Percentiles rank a stretch among this genome's conserved stretches.
These are phyloP conservation scores for Kurtzmaniella cleridarum DNA, from an alignment of 805 yeast species.

Conservation along the genomic window DNA sequence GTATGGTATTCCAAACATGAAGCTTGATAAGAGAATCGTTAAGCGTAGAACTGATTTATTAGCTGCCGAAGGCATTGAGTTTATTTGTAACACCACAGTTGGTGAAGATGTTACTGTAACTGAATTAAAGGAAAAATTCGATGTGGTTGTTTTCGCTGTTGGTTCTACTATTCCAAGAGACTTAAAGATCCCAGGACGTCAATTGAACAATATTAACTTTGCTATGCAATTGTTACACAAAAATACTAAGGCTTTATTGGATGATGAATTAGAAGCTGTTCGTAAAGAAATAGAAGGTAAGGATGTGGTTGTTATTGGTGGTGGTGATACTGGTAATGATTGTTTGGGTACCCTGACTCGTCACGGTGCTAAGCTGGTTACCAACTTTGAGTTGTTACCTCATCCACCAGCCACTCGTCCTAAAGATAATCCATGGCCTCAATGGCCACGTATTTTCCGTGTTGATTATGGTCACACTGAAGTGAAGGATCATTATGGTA, in stretches of 20 bases:
- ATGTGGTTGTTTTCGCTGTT: conserved; percentile 86
- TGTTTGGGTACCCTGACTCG: conserved; percentile 96
- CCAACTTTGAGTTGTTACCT: conserved; percentile 91
- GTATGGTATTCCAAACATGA: conserved; percentile 99
- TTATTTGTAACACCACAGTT: conserved; percentile 69
- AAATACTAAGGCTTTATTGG: conserved; percentile 87
- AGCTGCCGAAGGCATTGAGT: conserved; percentile 83
- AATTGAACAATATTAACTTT: conserved; percentile 79
- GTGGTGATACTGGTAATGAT: conserved; percentile 99
- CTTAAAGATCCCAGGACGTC: conserved; percentile 90
- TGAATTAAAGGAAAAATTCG: conserved; percentile 57
- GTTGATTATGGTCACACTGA: conserved; percentile 97
- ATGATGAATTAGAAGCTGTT: conserved; percentile 72
- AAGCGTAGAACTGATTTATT: conserved; percentile 88
- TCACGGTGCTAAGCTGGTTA: conserved; percentile 93
- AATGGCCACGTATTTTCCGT: conserved; percentile 97
- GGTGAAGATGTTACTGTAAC: conserved; percentile 79
- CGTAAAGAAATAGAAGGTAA: conserved; percentile 72
- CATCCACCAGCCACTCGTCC: conserved; percentile 83
- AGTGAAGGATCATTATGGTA: conserved; percentile 90
- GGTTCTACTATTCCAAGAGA: conserved; percentile 98
- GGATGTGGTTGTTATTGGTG: conserved; percentile 94
- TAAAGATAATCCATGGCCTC: conserved; percentile 99
- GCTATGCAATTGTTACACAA: conserved; percentile 89
- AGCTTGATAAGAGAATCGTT: conserved; percentile 87